Conservation (phyloP, 2,329 filamentous ascomycete genomes). For the Penicillium vulpinum region DNA sequence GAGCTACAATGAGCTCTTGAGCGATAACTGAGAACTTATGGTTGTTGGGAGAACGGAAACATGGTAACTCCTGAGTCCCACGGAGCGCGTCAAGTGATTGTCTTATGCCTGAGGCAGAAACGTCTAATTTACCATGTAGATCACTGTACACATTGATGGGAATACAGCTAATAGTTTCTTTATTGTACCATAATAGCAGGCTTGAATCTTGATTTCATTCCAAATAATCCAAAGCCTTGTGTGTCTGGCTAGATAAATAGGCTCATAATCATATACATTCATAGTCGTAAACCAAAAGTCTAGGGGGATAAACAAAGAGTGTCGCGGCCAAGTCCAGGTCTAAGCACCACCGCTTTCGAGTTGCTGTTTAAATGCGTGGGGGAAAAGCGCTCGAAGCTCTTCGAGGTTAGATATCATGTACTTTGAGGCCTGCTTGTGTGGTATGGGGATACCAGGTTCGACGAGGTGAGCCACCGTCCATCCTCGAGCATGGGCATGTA, state of each 20-base stretch:
- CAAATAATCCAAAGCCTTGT: background rate
- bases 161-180: background rate
- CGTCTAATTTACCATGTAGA: background rate
- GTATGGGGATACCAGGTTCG: constrained; percentile 68
- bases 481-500: constrained; percentile 71
- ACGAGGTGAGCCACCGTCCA: constrained; percentile 87
- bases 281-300: constrained; percentile 6
- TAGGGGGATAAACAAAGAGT: constrained; percentile 2
- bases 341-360: constrained; percentile 6
- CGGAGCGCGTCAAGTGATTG: constrained; percentile 15
- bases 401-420: constrained; percentile 74
- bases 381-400: constrained; percentile 74
- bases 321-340: background rate
- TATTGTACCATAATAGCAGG: background rate
- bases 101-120: constrained; percentile 21
- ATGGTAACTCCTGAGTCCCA: constrained; percentile 17
- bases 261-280: constrained; percentile 3
- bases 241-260: background rate
- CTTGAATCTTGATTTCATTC: background rate
- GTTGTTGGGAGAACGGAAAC: constrained; percentile 4
- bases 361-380: constrained; percentile 75
- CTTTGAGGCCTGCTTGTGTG: constrained; percentile 65
- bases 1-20: constrained; percentile 15
- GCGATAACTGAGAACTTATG: constrained; percentile 8
- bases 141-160: background rate